A percentile compares a stretch with the other conserved stretches of the same genome.
These are phyloP conservation scores for Trametes maxima DNA, from an alignment of 768 basidiomycete species.

Conservation along the genomic window DNA sequence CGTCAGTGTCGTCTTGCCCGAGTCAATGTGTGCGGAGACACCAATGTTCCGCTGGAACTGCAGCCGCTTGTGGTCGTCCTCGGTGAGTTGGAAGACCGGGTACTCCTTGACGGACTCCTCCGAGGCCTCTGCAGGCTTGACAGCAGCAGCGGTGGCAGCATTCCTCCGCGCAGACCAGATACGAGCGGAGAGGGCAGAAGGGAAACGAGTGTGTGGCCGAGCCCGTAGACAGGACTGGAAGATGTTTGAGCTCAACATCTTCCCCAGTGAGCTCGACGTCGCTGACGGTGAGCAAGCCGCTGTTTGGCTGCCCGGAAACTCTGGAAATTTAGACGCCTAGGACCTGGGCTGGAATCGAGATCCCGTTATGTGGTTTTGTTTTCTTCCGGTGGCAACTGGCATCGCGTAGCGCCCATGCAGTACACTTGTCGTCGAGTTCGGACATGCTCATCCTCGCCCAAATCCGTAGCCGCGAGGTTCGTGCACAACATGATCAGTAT, in stretches of 20 bases:
- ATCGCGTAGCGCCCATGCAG: not conserved
- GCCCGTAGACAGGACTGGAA: slow-evolving; percentile 23
- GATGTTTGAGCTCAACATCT: slow-evolving; percentile 19
- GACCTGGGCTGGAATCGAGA: not conserved
- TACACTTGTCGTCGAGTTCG: not conserved
- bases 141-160: slow-evolving; percentile 29
- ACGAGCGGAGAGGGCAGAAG: not conserved
- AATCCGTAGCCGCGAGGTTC: no score
- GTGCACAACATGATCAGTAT: no score
- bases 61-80: slow-evolving; percentile 67
- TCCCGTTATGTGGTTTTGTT: slow-evolving; percentile 3
- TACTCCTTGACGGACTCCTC: slow-evolving; percentile 22
- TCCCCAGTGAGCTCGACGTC: slow-evolving; percentile 18
- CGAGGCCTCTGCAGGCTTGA: slow-evolving; percentile 18
- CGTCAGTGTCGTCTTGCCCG: slow-evolving; percentile 97
- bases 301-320: not conserved
- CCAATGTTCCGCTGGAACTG: slow-evolving; percentile 91
- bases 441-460: not conserved
- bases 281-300: slow-evolving; percentile 17
- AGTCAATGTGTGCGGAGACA: slow-evolving; percentile 93
- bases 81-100: slow-evolving; percentile 46
- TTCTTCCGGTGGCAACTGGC: not conserved
- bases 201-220: slow-evolving; percentile 11
- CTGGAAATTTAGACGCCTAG: slow-evolving; percentile 11
- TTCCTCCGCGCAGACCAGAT: slow-evolving; percentile 20